Base-by-base conservation (phyloP, 371 early-diverging fungal genomes). In the Rhizopus microsporus region DNA sequence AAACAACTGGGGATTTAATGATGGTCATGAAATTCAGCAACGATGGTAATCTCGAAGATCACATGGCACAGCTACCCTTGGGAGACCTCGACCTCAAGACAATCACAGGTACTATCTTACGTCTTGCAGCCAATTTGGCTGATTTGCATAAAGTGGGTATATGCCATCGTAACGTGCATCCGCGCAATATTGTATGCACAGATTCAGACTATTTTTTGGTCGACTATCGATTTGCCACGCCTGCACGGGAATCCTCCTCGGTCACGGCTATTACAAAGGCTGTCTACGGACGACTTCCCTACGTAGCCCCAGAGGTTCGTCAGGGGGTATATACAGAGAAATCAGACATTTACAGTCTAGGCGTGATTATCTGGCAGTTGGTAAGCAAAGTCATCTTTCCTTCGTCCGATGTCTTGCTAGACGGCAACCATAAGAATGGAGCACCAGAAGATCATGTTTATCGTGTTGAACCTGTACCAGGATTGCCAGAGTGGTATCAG, bases 301-400 rank as follows among this genome's bases (percentile, higher is more conserved):
- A 73, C 37, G 60, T 78, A n/a, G 78, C 78, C 1, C 78, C 78
- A 3, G 78, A 78, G 56, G 65, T 75, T 9, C 65, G 75, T 33
- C 70, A 69, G 17, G 78, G 75, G 2, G 62, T 72, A 3, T 78
- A 75, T 49, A 75, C 74, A 0, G 75, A 78, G 45, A 78, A 78
- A 52, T 78, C 75, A 8, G 78, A 78, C 34, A 75, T 78, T 7
- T 73, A 72, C 35, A 69, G 75, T 17, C 49, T 78, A 12, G 78
- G 78, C 0, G 56, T 78, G 8, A 78, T 78, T 29, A 69, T 78
- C 33, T 78, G 78, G 75, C 78, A 78, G 47, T 63, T 78, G 31
- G 74, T 78, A 29, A 71, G 74, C 57, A 78, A 78, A 59, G 78
- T 78, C 23, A 68, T 78, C 5, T 78, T 75, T 48, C 75, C 78